Percentiles rank a stretch among this genome's conserved stretches.
Evolutionary conservation across 257 asterid species (phyloP).

Genomic region (Solanum medicagineum): DNA sequence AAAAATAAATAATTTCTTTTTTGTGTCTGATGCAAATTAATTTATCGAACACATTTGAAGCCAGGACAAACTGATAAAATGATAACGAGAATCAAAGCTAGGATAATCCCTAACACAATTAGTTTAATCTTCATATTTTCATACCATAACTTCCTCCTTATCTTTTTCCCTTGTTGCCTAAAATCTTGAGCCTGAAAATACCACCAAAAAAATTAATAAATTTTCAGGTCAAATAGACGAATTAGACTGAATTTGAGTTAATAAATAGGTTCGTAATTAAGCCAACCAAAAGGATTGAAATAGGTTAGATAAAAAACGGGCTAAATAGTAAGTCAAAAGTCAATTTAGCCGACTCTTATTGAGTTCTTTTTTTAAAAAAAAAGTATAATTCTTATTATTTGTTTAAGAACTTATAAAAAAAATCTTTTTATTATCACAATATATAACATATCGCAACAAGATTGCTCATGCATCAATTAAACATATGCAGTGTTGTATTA

Average conservation of each 20-base stretch:
- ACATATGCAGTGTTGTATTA: not conserved
- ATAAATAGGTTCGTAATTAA: not conserved
- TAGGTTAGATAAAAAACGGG: not conserved
- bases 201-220: not conserved
- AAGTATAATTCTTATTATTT: not conserved
- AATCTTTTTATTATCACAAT: not conserved
- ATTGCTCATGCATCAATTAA: not conserved
- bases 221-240: not conserved
- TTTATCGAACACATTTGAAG: constrained; percentile 14
- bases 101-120: constrained; percentile 20
- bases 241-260: not conserved
- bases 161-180: constrained; percentile 35
- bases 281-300: not conserved
- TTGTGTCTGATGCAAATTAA: not conserved
- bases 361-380: too few relatives aligned
- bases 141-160: constrained; percentile 37
- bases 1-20: not conserved
- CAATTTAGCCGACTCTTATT: not conserved
- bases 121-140: constrained; percentile 44
- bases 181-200: constrained; percentile 42
- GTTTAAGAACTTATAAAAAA: not conserved
- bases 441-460: not conserved
- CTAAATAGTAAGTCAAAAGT: not conserved
- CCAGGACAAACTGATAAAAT: constrained; percentile 30
- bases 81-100: constrained; percentile 23